Base-by-base conservation (phyloP, 1,284 basidiomycete species). In the Cystobasidium pallidum region DNA sequence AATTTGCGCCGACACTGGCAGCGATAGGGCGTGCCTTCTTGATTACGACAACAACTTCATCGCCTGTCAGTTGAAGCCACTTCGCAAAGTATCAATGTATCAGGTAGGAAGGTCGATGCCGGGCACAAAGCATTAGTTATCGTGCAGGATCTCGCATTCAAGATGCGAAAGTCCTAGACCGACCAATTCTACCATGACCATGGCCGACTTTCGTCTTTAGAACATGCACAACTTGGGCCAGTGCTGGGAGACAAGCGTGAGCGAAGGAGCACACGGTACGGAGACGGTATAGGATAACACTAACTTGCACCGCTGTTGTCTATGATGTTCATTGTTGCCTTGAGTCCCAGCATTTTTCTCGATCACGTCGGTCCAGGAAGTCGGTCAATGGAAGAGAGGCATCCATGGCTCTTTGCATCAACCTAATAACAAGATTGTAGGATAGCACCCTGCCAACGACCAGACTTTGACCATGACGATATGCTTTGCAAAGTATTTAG, bases 31-130 rank as follows among this genome's bases (percentile, higher is more conserved):
- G 87, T 2, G 96, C 95, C 75, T 89, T 88, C 81, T 96, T 92
- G 76, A 99, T 89, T 72, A 99, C 94, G 73, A 94, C 94, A 74
- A 97, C 93, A 74, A 98, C 93, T 82, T 98, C 95, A 83, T 99
- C 96, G 58, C 95, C 95, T 82, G 86, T 55, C 55, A 52, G 26
- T 17, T 43, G 43, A n/a, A n/a, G n/a, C n/a, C n/a, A n/a, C n/a
- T n/a, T n/a, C n/a, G n/a, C n/a, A n/a, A n/a, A n/a, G n/a, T n/a
- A n/a, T n/a, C n/a, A n/a, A n/a, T n/a, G n/a, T n/a, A n/a, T n/a
- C n/a, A n/a, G n/a, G n/a, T n/a, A n/a, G n/a, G n/a, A n/a, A n/a
- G n/a, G n/a, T n/a, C n/a, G n/a, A n/a, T n/a, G n/a, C n/a, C n/a
- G n/a, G n/a, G n/a, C n/a, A n/a, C n/a, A n/a, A n/a, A 51, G 6